Base-by-base conservation (phyloP, 148 eudicot species). In the Drosera capensis region DNA sequence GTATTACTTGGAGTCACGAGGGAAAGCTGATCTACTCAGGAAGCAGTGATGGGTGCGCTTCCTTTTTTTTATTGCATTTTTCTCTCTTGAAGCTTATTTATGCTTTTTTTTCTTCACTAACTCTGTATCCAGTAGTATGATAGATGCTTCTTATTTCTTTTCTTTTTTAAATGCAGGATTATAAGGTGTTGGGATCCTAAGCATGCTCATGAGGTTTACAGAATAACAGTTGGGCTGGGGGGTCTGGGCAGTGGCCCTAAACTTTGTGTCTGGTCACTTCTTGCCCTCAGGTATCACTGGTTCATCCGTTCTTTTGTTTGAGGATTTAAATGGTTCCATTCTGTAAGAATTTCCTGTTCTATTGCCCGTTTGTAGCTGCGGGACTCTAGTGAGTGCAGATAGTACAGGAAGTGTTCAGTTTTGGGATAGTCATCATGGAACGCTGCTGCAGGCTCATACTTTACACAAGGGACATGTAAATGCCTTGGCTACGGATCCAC, bases 361-460 rank as follows among this genome's bases (percentile, higher is more conserved):
- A 20, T 70, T 19, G 34, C 45, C 13, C 22, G 52, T 38, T 43
- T 64, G 67, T 28, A 90, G 97, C 63, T 57, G 70, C 52, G 85
- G 85, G 22, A 74, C 70, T 8, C 83, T 90, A 56, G 97, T 78
- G 23, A 90, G 93, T 75, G 95, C 67, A 23, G 97, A 90, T 76
- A 90, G 97, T 62, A 75, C 70, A 13, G 95, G 97, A 7, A 75
- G 79, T 66, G 93, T 90, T 48, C 92, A 80, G 70, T 90, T 90
- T 65, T 90, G 97, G 95, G 97, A 84, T 45, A 56, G 65, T 58
- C 71, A 62, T 46, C 77, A 67, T 54, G 97, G 97, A 51, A 80
- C 95, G 45, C 93, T 90, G 46, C 61, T 84, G 73, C 84, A 84
- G 62, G 76, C 80, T 2, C 93, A 75, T 63, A 71, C 87, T 43